A percentile compares a stretch with the other conserved stretches of the same genome.
phyloP scores from a whole-genome alignment of 345 rosid genomes.

The Gossypium longicalyx region DNA sequence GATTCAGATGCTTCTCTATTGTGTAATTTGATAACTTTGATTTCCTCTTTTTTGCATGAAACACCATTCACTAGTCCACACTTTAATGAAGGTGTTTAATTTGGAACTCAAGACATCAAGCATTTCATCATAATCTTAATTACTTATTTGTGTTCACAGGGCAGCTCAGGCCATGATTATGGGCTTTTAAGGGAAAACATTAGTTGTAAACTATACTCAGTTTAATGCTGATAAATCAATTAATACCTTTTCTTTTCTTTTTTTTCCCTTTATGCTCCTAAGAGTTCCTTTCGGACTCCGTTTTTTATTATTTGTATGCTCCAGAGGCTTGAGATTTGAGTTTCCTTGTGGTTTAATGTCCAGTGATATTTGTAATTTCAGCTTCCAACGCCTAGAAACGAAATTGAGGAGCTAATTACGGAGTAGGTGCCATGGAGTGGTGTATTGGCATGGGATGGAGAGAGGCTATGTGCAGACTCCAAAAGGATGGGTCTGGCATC shows the following conservation, averaged over 20 bases:
- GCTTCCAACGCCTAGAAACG: slow-evolving; percentile 35
- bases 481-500: slow-evolving; percentile 15
- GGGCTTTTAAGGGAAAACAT: background rate
- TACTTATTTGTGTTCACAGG: background rate
- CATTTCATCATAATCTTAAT: background rate
- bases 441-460: background rate
- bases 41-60: background rate
- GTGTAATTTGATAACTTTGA: background rate
- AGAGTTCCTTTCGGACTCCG: background rate
- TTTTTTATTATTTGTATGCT: background rate
- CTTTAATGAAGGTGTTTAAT: background rate
- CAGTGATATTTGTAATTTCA: slow-evolving; percentile 20
- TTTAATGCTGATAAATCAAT: background rate
- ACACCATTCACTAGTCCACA: background rate
- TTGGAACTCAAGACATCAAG: background rate
- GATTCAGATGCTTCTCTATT: background rate
- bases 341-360: background rate
- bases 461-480: slow-evolving; percentile 8
- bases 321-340: background rate
- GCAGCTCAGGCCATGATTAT: background rate
- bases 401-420: slow-evolving; percentile 37
- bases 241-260: background rate
- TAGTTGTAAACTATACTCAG: background rate
- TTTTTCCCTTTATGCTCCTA: background rate
- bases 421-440: slow-evolving; percentile 30